Evolutionary conservation across 2,329 filamentous ascomycete species (phyloP).

Genomic region (Fusarium sp.): DNA sequence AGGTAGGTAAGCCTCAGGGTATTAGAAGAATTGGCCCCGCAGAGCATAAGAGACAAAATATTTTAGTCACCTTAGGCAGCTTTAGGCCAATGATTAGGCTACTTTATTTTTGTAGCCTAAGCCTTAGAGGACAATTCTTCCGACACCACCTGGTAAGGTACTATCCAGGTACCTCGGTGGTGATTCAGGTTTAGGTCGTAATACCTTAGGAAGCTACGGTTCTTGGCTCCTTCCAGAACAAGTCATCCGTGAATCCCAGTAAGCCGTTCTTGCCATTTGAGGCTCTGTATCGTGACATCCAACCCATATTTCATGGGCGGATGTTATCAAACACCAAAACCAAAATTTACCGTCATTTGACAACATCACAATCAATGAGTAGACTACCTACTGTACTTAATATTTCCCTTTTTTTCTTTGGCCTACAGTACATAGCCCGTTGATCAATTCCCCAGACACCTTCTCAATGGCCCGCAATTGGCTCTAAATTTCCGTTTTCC

Average conservation of each 20-base stretch:
- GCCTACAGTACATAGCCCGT: conserved; percentile 11
- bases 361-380: background rate
- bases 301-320: background rate
- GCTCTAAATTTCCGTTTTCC: conserved; percentile 26
- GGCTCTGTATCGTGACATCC: background rate
- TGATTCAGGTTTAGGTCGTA: background rate
- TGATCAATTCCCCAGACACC: conserved; percentile 32
- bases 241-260: conserved; percentile 1
- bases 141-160: no score
- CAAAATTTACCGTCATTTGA: conserved; percentile 3
- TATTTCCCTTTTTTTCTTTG: conserved; percentile 4
- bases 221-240: conserved; percentile 37
- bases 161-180: background rate
- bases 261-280: conserved; percentile 21
- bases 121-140: no score
- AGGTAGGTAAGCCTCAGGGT: no score
- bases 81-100: no score
- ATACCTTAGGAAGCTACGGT: background rate
- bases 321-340: background rate
- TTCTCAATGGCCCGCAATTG: conserved; percentile 30
- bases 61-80: no score
- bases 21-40: no score
- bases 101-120: no score
- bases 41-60: no score
- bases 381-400: background rate